Evolutionary conservation across 805 yeast genomes (phyloP), one percentile per base, ranked within the genome.

Genomic region (Zygosaccharomyces bailii): DNA sequence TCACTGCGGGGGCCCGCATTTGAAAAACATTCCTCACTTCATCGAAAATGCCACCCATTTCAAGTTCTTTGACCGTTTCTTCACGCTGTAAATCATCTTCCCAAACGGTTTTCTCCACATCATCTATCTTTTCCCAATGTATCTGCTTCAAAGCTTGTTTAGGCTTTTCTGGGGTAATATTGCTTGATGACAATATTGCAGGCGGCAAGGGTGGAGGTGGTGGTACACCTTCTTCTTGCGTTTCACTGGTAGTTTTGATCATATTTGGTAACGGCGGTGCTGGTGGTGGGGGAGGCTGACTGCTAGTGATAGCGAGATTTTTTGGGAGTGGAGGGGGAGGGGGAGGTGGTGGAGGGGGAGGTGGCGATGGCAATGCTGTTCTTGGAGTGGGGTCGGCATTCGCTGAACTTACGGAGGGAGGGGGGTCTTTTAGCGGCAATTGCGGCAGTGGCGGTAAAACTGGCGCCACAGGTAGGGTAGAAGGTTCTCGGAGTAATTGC

Each of bases 61-160:
- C 64, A 48, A 85, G 69, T 18, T 76, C 79, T 33, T 65, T 68
- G 38, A 78, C 64, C 0, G 69, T 68, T 16, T 76, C 74, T 19
- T 38, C 38, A n/a, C 55, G 44, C 37, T 75, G 70, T 0, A 67
- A 55, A 11, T 65, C 54, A 16, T 65, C 62, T 23, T 71, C 72
- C 95, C 95, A 85, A 52, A 85, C 73, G 0, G 93, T 82, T 33
- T 76, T 71, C 13, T 71, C 68, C 11, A 81, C 68, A 39, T 70
- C 63, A 10, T 81, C 85, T 36, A 85, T 67, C 56, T 79, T 84
- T 50, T 85, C 93, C 95, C 93, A 85, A 55, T 85, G 95, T 50
- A 85, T 75, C 56, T 85, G 95, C 57, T 84, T 85, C 67, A 85
- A 66, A 61, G 79, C 81, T 49, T 71, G 73, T 60, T 72, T 73